A percentile compares a stretch with the other conserved stretches of the same genome.
These are phyloP conservation scores for Sugiyamaella neomexicana DNA, from an alignment of 1,139 yeast species.

Conservation along the genomic window DNA sequence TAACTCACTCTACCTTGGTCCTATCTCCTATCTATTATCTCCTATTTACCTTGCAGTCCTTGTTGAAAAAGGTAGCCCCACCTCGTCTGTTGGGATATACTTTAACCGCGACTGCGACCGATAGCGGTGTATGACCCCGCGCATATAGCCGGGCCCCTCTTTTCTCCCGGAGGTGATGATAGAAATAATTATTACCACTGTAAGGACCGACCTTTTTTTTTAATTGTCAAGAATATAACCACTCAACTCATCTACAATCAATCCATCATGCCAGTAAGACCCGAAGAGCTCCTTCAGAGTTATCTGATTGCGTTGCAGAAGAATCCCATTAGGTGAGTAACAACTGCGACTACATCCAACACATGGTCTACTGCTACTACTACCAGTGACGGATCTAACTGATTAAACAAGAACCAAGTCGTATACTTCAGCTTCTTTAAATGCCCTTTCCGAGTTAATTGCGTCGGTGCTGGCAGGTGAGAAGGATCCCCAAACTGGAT, in stretches of 20 bases:
- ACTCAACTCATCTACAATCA: background rate
- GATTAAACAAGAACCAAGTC: slow-evolving; percentile 38
- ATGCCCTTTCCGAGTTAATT: slow-evolving; percentile 40
- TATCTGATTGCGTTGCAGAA: slow-evolving; percentile 34
- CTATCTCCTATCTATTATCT: no score
- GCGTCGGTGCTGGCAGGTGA: slow-evolving; percentile 43
- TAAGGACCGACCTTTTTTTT: no score
- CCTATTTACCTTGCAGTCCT: no score
- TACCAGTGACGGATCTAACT: background rate
- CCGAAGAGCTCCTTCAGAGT: slow-evolving; percentile 22
- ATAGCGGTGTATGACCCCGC: background rate
- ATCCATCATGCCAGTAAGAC: slow-evolving; percentile 11
- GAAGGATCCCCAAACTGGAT: slow-evolving; percentile 40
- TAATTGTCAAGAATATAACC: no score
- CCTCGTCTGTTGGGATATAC: slow-evolving; percentile 4
- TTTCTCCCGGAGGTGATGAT: background rate
- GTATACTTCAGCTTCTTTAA: slow-evolving; percentile 42
- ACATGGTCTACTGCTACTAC: no score
- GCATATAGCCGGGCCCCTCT: background rate
- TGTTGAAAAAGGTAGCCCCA: background rate
- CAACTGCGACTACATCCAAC: no score
- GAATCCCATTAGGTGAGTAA: slow-evolving; percentile 32
- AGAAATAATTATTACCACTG: no score
- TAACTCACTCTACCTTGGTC: no score
- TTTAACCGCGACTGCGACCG: slow-evolving; percentile 12